These are phyloP conservation scores for Amanita polypyramis DNA, from an alignment of 768 basidiomycete species.

Conservation along the genomic window DNA sequence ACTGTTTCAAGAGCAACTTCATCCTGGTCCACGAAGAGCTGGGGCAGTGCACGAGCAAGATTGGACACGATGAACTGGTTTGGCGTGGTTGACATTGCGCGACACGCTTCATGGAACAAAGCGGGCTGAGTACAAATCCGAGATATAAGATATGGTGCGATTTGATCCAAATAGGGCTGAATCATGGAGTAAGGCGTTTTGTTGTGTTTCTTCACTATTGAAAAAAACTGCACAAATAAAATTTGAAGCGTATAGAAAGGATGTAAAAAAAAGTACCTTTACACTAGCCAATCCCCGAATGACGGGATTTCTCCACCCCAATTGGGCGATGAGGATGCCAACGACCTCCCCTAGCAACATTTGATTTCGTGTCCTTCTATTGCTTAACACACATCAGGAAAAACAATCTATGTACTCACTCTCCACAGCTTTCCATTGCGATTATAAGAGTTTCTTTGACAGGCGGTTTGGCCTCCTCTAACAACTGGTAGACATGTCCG, in stretches of 20 bases:
- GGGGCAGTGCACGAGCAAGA: conserved; percentile 55
- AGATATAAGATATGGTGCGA: conserved; percentile 56
- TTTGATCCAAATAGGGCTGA: conserved; percentile 55
- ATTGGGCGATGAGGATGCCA: conserved; percentile 51
- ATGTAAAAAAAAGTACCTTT: conserved; percentile 36
- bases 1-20: conserved; percentile 49
- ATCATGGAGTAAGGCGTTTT: conserved; percentile 59
- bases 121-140: conserved; percentile 48
- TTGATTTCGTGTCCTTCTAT: conserved; percentile 31
- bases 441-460: conserved; percentile 58
- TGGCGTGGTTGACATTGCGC: conserved; percentile 49
- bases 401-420: conserved; percentile 19
- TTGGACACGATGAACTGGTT: conserved; percentile 56
- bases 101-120: conserved; percentile 54
- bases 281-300: conserved; percentile 58
- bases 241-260: background rate
- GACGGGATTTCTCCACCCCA: conserved; percentile 59
- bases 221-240: conserved; percentile 35
- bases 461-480: conserved; percentile 34
- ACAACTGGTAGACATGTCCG: conserved; percentile 33
- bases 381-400: background rate
- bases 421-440: conserved; percentile 47
- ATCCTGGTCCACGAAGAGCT: conserved; percentile 55
- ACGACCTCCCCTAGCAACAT: conserved; percentile 51
- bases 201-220: conserved; percentile 44